Base-by-base conservation (phyloP, 179 eudicot species). In the Silene vulgaris region DNA sequence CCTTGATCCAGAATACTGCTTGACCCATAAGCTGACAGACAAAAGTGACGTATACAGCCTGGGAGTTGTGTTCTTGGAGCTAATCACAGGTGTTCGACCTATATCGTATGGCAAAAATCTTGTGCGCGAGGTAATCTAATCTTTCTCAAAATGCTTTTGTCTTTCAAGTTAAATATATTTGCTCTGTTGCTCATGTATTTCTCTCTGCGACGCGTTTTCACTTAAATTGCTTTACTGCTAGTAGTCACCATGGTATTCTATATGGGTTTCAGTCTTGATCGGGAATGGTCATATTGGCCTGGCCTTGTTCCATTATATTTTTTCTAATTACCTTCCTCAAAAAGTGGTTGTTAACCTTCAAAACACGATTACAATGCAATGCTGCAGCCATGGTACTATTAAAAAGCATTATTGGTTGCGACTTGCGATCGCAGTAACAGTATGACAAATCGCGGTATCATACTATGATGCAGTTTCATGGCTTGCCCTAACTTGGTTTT, bases 1-100 rank as follows among this genome's bases (percentile, higher is more conserved):
- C 76, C 85, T 91, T 63, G 97, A 90, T 77, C 95, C 91, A 7
- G 95, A 91, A 65, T 91, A 91, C 82, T 81, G 88, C 78, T 80
- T 87, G 78, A 91, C 95, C 69, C 93, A 81, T 77, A 82, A 88
- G 69, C 72, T 91, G 71, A 89, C 96, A 0, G 91, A 88, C 75
- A 91, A 89, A 77, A 91, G 96, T 69, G 96, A 91, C 28, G 94
- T 91, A 37, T 91, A 91, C 81, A 89, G 96, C 85, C 80, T 89
- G 45, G 93, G 93, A 65, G 83, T 90, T 54, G 96, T 90, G 74
- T 87, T 88, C 82, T 77, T 91, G 75, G 97, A 91, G 84, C 86
- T 91, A 81, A 79, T 91, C 60, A 91, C 95, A 7, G 89, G 90
- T 61, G 83, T 82, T 83, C 90, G 80, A 29, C 95, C 97, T 5